Evolutionary conservation across 2,329 filamentous ascomycete species (phyloP).

Genomic region (Colletotrichum sp.): DNA sequence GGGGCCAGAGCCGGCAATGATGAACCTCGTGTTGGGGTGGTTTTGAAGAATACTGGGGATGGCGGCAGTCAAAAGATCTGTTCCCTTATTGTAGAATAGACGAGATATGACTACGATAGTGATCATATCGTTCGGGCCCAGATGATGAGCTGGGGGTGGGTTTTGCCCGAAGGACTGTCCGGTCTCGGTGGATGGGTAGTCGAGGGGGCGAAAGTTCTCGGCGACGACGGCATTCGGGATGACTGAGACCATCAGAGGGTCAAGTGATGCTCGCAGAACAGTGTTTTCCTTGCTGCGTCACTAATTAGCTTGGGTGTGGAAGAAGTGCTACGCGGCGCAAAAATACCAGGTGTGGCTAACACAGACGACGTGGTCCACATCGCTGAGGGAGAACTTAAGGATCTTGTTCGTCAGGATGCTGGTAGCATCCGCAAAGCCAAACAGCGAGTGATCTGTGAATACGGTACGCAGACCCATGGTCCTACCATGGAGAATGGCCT

Average conservation of each 20-base stretch:
- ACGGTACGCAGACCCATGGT: constrained; percentile 97
- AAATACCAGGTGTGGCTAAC: constrained; percentile 95
- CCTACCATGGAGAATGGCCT: constrained; percentile 90
- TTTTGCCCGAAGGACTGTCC: constrained; percentile 42
- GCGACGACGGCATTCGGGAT: constrained; percentile 98
- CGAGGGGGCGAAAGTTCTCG: constrained; percentile 84
- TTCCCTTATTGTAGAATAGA: constrained; percentile 98
- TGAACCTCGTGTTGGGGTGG: constrained; percentile 93
- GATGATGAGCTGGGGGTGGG: constrained; percentile 65
- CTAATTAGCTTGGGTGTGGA: constrained; percentile 20
- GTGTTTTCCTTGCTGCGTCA: constrained; percentile 89
- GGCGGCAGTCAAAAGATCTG: constrained; percentile 92
- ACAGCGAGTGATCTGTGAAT: constrained; percentile 96
- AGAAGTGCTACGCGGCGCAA: neutral
- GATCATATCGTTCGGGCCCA: constrained; percentile 85
- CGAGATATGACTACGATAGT: constrained; percentile 97
- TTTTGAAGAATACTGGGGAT: constrained; percentile 90
- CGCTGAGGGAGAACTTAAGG: constrained; percentile 92
- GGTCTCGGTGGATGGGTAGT: constrained; percentile 38
- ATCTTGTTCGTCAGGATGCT: constrained; percentile 98
- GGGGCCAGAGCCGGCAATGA: constrained; percentile 93
- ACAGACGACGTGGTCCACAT: constrained; percentile 97
- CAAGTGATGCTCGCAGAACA: constrained; percentile 89
- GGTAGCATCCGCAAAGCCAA: constrained; percentile 94
- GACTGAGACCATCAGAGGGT: constrained; percentile 96